Evolutionary conservation across 2,329 filamentous ascomycete genomes (phyloP), one percentile per base, ranked within the genome.

Genomic region (Venturia oleaginea): DNA sequence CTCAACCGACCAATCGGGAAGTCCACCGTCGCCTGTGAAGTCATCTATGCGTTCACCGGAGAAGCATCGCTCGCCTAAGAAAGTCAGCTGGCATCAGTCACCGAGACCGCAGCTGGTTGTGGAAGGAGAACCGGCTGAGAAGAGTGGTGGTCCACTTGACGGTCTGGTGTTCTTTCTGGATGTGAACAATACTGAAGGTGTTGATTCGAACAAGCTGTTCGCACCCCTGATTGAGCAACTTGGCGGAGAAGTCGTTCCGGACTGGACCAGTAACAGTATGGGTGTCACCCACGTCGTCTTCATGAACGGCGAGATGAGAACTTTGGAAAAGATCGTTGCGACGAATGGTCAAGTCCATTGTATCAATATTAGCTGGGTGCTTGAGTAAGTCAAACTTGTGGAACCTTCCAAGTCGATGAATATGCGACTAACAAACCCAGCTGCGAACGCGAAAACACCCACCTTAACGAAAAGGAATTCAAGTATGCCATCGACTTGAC

Each of bases 201-300:
- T 86, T 30, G 89, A 94, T 74, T 89, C 89, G 8, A 91, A 88
- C 70, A 83, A 83, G n/a, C 85, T 94, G 65, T 96, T 95, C 72
- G 82, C 90, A 19, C 89, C 92, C 69, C 81, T 95, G 7, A 81
- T 96, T 27, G 84, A 81, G 10, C 85, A 91, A 70, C 92, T 96
- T 84, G 92, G 92, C 13, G 92, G 92, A 24, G 84, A 85, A 57
- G 91, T 90, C 70, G 83, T 92, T 54, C 90, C 87, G 75, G 82
- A 80, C 17, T 94, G 91, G 91, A 79, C 79, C 55, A 92, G 89
- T 87, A 88, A 87, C 70, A 84, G 85, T 7, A 75, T 64, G 46
- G 89, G 87, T 5, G 90, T 96, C 70, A 96, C 91, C 0, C 92
- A 96, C 71, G 89, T 96, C 8, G 85, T 96, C 7, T 96, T 87